Base-by-base conservation (phyloP, 306 rosid genomes). In the Sesbania bispinosa region DNA sequence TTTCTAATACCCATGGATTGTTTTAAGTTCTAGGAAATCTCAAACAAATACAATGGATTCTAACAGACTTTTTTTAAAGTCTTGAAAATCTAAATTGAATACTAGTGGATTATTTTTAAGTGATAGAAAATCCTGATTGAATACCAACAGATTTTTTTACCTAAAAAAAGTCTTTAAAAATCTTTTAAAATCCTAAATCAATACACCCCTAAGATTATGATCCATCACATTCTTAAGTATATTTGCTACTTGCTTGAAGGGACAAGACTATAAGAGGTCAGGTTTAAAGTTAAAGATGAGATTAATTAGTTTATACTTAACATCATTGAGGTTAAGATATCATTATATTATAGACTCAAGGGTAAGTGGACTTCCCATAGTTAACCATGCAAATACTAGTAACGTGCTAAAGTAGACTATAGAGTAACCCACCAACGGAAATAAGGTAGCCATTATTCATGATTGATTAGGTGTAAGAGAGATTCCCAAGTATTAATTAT, bases 401-500 rank as follows among this genome's bases (percentile, higher is more conserved):
- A 23, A 2, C 24, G 19, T 8, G 6, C 38, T 27, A 54, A 3
- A 54, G 38, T 27, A n/a, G 10, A 26, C 0, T 6, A 7, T 8
- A 35, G 41, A 35, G 10, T 35, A 35, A 35, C 41, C 41, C 18
- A 50, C 30, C 57, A 19, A 19, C 6, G 14, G 57, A 19, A 20
- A 51, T 21, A 51, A 23, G 15, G 4, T 23, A 13, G 8, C 6
- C n/a, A n/a, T n/a, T 1, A 57, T 21, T 13, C 69, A 13, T 64
- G 32, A 30, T 16, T 47, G 72, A 18, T 67, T 67, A 18, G 72
- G 45, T 47, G 15, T 15, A 64, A 14, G 55, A 48, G 33, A 67
- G 73, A 67, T 48, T 50, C 73, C 45, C 23, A n/a, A 26, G 35
- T 35, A 33, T 20, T 35, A 14, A 67, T 50, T 67, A 48, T 35